Base-by-base conservation (phyloP, 169 alveolate species). In the Plasmodium billcollinsi region DNA sequence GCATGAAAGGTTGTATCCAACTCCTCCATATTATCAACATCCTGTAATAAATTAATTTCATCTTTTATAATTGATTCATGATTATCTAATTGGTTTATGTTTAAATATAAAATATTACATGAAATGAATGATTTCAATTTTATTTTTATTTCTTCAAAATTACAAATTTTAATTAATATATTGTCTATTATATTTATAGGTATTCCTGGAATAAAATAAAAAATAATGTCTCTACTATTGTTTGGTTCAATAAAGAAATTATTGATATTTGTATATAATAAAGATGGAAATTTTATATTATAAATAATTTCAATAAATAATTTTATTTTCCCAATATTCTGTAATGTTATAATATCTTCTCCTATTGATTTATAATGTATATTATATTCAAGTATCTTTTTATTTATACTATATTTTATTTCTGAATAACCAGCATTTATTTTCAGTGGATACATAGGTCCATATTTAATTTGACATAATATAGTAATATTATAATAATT, bases 341-440 rank as follows among this genome's bases (percentile, higher is more conserved):
- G 76, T 54, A 78, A 63, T 21, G 89, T 78, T 66, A 78, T n/a
- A n/a, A 78, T 49, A 45, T 78, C 89, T 45, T 78, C 89, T 11
- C 73, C 76, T 14, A 78, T 70, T 20, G 78, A 50, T 52, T 78
- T 78, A 15, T 78, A 78, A 70, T 78, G 89, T 18, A 59, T 15
- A 59, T 65, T 56, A 67, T 65, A 78, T 50, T 78, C 67, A 21
- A 78, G 15, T 59, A 50, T 59, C 24, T 43, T 78, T 59, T 78
- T 78, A 70, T 52, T 78, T 43, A 78, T 78, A 58, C 29, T 47
- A 49, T 78, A 78, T 45, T 78, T 78, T 65, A 78, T 78, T 49
- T 78, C 89, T 3, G 89, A 78, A 78, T 78, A 78, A 14, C 89
- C 89, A 65, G 78, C 89, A 26, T 66, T 78, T 54, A 78, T 24